Conservation (phyloP, 805 yeast genomes). For the Blastobotrys peoriensis region DNA sequence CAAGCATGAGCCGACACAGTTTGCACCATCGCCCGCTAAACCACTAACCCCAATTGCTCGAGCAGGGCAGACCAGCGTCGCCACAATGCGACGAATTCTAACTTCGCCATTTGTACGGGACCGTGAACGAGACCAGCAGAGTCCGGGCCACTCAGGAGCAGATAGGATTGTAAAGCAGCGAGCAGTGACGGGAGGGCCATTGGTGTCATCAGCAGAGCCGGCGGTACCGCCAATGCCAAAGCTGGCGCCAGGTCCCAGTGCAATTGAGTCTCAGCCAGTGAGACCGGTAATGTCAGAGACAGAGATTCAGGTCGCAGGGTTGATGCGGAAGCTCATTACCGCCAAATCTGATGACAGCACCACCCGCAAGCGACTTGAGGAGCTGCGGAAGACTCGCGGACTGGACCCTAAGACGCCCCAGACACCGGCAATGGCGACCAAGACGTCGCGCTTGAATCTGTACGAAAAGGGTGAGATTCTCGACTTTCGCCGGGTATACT, state of each 20-base stretch:
- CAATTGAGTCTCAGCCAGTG: constrained; percentile 2
- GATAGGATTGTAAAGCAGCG: too few relatives aligned
- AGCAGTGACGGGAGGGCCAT: neutral
- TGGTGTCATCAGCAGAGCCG: constrained; percentile 2
- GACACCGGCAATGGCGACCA: constrained; percentile 21
- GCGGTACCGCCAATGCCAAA: constrained; percentile 4
- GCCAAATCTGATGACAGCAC: constrained; percentile 8
- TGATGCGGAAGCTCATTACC: constrained; percentile 15
- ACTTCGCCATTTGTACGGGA: constrained; percentile 15
- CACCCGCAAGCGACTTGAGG: constrained; percentile 7
- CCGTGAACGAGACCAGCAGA: constrained; percentile 1
- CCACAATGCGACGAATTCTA: constrained; percentile 19
- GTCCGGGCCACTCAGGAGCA: constrained; percentile 1
- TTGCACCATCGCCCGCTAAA: neutral
- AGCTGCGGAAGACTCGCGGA: constrained; percentile 7
- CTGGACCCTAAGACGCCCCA: constrained; percentile 10
- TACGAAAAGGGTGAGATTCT: constrained; percentile 59
- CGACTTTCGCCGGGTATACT: constrained; percentile 45
- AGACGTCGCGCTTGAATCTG: constrained; percentile 33
- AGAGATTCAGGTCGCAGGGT: constrained; percentile 9
- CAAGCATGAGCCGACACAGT: constrained; percentile 9
- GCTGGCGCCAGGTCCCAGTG: constrained; percentile 4
- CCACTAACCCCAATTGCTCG: constrained; percentile 5
- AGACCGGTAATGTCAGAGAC: neutral
- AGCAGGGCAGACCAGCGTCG: constrained; percentile 9